Percentiles rank a stretch among this genome's conserved stretches.
phyloP scores from a whole-genome alignment of 2,329 filamentous ascomycete species.

The Xylariaceae sp. region DNA sequence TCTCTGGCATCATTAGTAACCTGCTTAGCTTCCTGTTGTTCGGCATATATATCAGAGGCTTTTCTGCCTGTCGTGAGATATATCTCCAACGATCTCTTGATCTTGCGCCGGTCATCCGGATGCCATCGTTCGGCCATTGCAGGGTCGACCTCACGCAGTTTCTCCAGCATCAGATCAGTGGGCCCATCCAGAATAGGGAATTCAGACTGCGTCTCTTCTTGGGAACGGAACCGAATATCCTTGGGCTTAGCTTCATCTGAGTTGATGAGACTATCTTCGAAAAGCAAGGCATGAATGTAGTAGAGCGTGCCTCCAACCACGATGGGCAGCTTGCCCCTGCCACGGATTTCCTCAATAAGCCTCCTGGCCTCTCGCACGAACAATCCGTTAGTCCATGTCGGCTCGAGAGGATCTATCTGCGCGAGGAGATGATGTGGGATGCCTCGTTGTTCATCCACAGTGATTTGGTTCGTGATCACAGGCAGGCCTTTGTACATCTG shows the following conservation, averaged over 20 bases:
- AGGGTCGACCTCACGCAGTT: slow-evolving; percentile 76
- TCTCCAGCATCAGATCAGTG: slow-evolving; percentile 65
- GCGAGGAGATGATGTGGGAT: slow-evolving; percentile 86
- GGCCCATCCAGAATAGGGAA: slow-evolving; percentile 69
- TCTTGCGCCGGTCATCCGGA: slow-evolving; percentile 86
- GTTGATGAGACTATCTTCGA: slow-evolving; percentile 63
- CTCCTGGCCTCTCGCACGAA: slow-evolving; percentile 67
- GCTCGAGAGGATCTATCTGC: slow-evolving; percentile 66
- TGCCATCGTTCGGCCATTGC: slow-evolving; percentile 90
- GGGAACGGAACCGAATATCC: slow-evolving; percentile 30
- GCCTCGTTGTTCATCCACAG: slow-evolving; percentile 65
- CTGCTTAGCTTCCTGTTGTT: slow-evolving; percentile 54
- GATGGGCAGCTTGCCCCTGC: slow-evolving; percentile 75
- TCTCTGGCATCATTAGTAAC: slow-evolving; percentile 13
- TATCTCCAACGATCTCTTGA: slow-evolving; percentile 83
- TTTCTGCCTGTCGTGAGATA: slow-evolving; percentile 74
- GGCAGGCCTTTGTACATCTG: slow-evolving; percentile 90
- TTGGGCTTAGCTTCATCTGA: slow-evolving; percentile 30
- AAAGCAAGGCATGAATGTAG: slow-evolving; percentile 84
- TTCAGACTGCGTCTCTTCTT: slow-evolving; percentile 37
- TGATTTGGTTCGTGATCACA: slow-evolving; percentile 93
- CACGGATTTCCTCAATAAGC: slow-evolving; percentile 71
- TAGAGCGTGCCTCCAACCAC: slow-evolving; percentile 94
- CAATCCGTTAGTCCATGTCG: slow-evolving; percentile 75
- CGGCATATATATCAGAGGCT: slow-evolving; percentile 81